phyloP scores from a whole-genome alignment of 371 early-diverging fungal genomes.

The Blakeslea trispora region DNA sequence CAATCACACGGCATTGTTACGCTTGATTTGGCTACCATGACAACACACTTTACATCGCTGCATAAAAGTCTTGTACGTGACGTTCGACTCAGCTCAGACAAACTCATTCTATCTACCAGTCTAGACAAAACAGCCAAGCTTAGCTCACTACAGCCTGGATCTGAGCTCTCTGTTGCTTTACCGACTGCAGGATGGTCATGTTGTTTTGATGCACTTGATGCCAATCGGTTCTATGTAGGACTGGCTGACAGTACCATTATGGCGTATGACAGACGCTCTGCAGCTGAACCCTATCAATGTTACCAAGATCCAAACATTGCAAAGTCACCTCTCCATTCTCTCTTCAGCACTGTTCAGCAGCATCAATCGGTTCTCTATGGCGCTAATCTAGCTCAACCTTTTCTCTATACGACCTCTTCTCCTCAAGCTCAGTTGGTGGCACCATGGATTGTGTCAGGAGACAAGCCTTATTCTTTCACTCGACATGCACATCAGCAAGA shows the following conservation, averaged over 20 bases:
- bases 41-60: constrained; percentile 1
- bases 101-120: constrained; percentile 20
- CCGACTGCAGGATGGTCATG: constrained; percentile 36
- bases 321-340: constrained; percentile 6
- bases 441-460: too few species aligned
- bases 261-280: constrained; percentile 32
- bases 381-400: background rate
- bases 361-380: background rate
- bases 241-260: constrained; percentile 23
- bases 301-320: background rate
- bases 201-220: constrained; percentile 21
- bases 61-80: constrained; percentile 27
- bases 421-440: background rate
- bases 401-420: background rate
- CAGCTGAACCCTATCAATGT: constrained; percentile 4
- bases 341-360: background rate
- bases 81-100: constrained; percentile 5
- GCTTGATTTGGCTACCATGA: constrained; percentile 7
- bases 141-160: constrained; percentile 8
- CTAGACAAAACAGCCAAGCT: constrained; percentile 20
- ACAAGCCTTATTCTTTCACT: background rate
- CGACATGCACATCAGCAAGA: too few species aligned
- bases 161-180: background rate
- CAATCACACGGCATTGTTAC: constrained; percentile 9
- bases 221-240: constrained; percentile 32